A percentile compares a stretch with the other conserved stretches of the same genome.
phyloP scores from a whole-genome alignment of 768 basidiomycete genomes.

The Russula emetica region DNA sequence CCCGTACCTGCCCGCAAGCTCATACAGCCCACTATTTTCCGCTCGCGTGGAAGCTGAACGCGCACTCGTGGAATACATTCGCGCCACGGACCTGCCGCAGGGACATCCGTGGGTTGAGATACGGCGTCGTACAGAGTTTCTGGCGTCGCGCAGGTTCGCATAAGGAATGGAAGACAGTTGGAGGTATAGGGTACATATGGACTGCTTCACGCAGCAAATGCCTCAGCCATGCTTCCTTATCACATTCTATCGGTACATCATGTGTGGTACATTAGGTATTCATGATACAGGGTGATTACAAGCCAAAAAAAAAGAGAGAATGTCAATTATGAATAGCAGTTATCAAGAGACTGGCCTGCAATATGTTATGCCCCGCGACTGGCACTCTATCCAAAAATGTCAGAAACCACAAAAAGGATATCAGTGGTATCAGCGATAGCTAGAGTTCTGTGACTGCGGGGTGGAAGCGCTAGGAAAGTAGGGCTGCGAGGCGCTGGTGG shows the following conservation, averaged over 20 bases:
- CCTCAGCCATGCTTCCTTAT: too few relatives aligned
- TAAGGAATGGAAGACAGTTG: too few relatives aligned
- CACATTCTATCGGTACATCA: not conserved
- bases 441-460: conserved; percentile 7
- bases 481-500: conserved; percentile 7
- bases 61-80: not conserved
- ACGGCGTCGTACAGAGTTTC: not conserved
- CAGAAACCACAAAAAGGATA: not conserved
- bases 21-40: conserved; percentile 7
- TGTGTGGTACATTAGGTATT: conserved; percentile 5
- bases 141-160: not conserved
- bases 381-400: not conserved
- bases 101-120: conserved; percentile 7
- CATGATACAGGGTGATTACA: not conserved
- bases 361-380: not conserved
- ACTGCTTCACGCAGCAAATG: too few relatives aligned
- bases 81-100: not conserved
- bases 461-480: not conserved
- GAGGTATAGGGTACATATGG: too few relatives aligned
- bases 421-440: conserved; percentile 4
- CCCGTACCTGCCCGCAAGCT: not conserved
- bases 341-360: conserved; percentile 8
- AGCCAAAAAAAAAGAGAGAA: not conserved
- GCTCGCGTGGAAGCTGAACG: conserved; percentile 9
- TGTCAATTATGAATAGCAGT: not conserved